Base-by-base conservation (phyloP, 2,329 filamentous ascomycete genomes). In the Fusarium miscanthi region DNA sequence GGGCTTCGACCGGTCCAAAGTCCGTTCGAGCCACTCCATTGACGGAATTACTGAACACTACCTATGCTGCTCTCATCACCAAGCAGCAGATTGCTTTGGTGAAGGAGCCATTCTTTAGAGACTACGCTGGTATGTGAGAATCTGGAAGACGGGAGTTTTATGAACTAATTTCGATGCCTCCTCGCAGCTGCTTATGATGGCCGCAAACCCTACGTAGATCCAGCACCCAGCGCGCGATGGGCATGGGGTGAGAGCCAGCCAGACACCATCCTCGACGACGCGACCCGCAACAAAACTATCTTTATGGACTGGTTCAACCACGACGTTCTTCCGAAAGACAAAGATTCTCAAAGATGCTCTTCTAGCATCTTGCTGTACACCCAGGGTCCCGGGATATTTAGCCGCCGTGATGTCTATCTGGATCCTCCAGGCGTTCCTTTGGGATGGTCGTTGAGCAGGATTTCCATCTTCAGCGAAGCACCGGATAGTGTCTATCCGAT, bases 281-380 rank as follows among this genome's bases (percentile, higher is more conserved):
- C 54, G 8, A 51, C 37, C 3, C 35, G 6, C 1, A 58, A 58
- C 42, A 58, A 58, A 27, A 58, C 54, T 7, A 7, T 58, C 7
- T 58, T 58, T 25, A 58, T 58, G 54, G 14, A 58, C 5, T 58
- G 54, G 54, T 49, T 58, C n/a, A 58, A 58, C 19, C 5, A 38
- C 1, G 0, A 21, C 0, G 54, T 58, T 21, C 54, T 58, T 30
- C 25, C 23, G 2, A 49, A 58, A 25, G 54, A 38, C 16, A 58
- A 38, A 5, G 33, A 58, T 4, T 10, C 25, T 0, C 21, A 38
- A 10, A 19, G 33, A 21, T 58, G 54, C 35, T 58, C 54, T 1
- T 58, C 54, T 3, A n/a, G 8, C 3, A 51, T 58, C 1, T 17
- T 58, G 19, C 21, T 58, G 0, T 33, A 58, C 10, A 6, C 54